Conservation (phyloP, 352 stramenopile genomes). For the Pythium myriotylum region DNA sequence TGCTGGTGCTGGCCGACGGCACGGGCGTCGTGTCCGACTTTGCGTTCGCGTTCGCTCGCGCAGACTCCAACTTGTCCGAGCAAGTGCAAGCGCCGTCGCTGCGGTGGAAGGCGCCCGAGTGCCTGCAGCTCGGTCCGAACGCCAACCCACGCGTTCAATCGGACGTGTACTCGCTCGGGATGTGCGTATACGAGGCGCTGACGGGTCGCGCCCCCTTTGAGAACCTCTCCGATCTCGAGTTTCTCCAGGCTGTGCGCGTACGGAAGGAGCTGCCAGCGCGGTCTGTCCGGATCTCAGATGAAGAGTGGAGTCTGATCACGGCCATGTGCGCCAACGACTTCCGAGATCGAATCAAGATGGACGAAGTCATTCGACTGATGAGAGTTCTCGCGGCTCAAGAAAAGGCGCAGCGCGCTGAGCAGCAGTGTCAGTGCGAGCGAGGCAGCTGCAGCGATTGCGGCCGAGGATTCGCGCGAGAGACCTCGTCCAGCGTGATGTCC, state of each 20-base stretch:
- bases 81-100: conserved; percentile 5
- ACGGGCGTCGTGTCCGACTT: conserved; percentile 40
- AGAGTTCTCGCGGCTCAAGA: background rate
- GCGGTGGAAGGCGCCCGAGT: conserved; percentile 17
- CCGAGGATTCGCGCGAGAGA: background rate
- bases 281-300: background rate
- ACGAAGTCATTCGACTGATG: background rate
- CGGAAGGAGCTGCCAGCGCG: background rate
- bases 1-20: conserved; percentile 32
- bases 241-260: too few relatives aligned
- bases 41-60: conserved; percentile 32
- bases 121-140: background rate
- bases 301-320: conserved; percentile 4
- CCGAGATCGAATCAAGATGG: background rate
- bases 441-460: background rate
- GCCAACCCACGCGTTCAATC: conserved; percentile 28
- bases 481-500: background rate
- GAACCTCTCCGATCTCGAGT: background rate
- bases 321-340: conserved; percentile 9
- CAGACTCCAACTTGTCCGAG: conserved; percentile 26
- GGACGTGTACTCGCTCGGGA: conserved; percentile 40
- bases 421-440: background rate
- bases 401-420: background rate
- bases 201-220: conserved; percentile 2
- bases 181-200: conserved; percentile 34